A percentile compares a stretch with the other conserved stretches of the same genome.
Conservation (phyloP, 2,329 filamentous ascomycete species). For the Metarhizium album region DNA sequence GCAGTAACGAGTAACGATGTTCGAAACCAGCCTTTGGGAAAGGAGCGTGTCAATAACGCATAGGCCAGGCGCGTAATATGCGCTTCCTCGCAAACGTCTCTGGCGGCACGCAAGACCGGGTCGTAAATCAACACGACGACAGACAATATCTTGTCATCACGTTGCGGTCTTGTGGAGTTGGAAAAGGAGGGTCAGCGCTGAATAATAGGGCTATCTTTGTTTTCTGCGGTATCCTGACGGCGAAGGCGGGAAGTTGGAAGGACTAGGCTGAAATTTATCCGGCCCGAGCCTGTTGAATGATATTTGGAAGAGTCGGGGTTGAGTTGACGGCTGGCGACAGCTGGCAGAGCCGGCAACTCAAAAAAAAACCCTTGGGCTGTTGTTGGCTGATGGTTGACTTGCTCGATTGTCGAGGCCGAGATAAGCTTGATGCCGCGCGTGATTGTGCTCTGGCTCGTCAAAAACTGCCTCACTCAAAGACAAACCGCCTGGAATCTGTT, state of each 20-base stretch:
- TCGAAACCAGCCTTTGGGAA: neutral
- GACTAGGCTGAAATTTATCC: neutral
- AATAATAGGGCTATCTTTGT: neutral
- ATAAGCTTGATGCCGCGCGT: neutral
- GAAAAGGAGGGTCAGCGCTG: neutral
- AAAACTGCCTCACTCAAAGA: neutral
- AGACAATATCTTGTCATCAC: slow-evolving; percentile 1
- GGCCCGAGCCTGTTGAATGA: neutral
- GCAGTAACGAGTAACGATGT: neutral
- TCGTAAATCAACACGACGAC: neutral
- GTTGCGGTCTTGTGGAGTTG: neutral
- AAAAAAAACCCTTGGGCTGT: too few relatives aligned
- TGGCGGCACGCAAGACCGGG: neutral
- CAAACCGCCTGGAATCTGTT: too few relatives aligned
- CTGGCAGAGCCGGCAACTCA: neutral
- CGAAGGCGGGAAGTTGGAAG: neutral
- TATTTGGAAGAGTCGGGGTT: neutral
- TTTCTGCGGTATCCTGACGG: neutral
- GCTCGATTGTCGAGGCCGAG: neutral
- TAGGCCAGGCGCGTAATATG: neutral
- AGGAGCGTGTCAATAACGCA: neutral
- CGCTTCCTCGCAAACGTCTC: neutral
- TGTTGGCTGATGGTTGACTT: neutral
- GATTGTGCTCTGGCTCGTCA: neutral
- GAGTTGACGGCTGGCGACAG: slow-evolving; percentile 4